Conservation (phyloP, 495 filamentous ascomycete species). For the Corynascus novoguineensis region DNA sequence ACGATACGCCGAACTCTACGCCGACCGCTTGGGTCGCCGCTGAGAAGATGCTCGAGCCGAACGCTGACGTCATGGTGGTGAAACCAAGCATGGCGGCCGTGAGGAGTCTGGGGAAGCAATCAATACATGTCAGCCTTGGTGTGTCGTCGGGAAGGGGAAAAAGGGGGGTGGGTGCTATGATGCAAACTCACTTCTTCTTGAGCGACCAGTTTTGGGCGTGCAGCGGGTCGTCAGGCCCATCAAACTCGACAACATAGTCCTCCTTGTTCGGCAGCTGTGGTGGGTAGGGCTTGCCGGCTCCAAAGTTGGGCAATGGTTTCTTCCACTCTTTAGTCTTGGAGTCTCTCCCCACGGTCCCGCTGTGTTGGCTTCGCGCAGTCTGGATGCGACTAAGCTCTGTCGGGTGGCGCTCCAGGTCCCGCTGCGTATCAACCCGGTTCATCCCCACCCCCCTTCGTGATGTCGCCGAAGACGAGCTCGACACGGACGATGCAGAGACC, state of each 20-base stretch:
- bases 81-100: slow-evolving; percentile 71
- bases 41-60: slow-evolving; percentile 66
- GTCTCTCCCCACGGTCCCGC: slow-evolving; percentile 61
- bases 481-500: slow-evolving; percentile 44
- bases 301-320: slow-evolving; percentile 56
- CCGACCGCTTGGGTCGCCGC: slow-evolving; percentile 52
- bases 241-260: slow-evolving; percentile 84
- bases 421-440: slow-evolving; percentile 56
- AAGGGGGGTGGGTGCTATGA: background rate
- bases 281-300: slow-evolving; percentile 74
- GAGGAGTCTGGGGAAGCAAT: slow-evolving; percentile 43
- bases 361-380: slow-evolving; percentile 69
- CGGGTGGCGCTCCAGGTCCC: slow-evolving; percentile 65
- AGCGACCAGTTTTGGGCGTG: slow-evolving; percentile 82
- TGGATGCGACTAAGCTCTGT: slow-evolving; percentile 72
- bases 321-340: slow-evolving; percentile 44
- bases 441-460: slow-evolving; percentile 33
- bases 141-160: background rate
- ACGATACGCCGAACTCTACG: slow-evolving; percentile 48
- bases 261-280: slow-evolving; percentile 66
- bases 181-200: slow-evolving; percentile 59
- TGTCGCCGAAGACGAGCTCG: slow-evolving; percentile 36
- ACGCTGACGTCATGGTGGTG: slow-evolving; percentile 69
- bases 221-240: slow-evolving; percentile 68
- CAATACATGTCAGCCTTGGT: slow-evolving; percentile 22